Evolutionary conservation across 2,329 filamentous ascomycete genomes (phyloP), one percentile per base, ranked within the genome.

Genomic region (Macrophomina tecta): DNA sequence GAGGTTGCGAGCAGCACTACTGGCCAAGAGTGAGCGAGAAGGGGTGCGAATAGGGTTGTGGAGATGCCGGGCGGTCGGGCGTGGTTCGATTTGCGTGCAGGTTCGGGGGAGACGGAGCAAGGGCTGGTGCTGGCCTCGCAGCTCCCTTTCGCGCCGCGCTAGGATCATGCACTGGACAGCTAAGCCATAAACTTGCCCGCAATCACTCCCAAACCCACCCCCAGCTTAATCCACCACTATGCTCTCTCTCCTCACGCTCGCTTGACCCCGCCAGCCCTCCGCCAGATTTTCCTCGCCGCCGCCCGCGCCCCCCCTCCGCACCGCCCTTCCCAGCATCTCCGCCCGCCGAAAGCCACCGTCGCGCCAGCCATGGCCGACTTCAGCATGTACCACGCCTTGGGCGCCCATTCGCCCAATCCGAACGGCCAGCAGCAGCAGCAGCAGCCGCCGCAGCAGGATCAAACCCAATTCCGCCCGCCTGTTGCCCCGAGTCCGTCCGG

Each of bases 401-500:
- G 73, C 32, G 53, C 45, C 16, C 65, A 61, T 14, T 49, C 60
- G n/a, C 72, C 73, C 45, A 73, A 75, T 52, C 69, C 71, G 16
- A 76, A 74, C 61, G 69, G 65, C 32, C 66, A 68, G 34, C 71
- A 71, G 32, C 71, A 70, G 42, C 60, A 32, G 11, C 71, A 71
- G 32, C 71, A 70, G 42, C 60, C 18, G 11, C 58, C 42, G 5
- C 56, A 55, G 48, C 72, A 74, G 67, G 72, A 76, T 60, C 74
- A 78, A 56, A 70, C 72, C 7, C 74, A 74, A 51, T 78, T 77
- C 68, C 77, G 79, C 12, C 79, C 80, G 32, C 77, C 77, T 55
- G 79, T 83, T 64, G 82, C 81, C 58, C 76, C 81, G 32, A 78
- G 79, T 68, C 80, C 81, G 23, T 72, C 74, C 42, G 80, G 79